These are phyloP conservation scores for Plasmopara halstedii DNA, from an alignment of 352 stramenopile species.

Conservation along the genomic window DNA sequence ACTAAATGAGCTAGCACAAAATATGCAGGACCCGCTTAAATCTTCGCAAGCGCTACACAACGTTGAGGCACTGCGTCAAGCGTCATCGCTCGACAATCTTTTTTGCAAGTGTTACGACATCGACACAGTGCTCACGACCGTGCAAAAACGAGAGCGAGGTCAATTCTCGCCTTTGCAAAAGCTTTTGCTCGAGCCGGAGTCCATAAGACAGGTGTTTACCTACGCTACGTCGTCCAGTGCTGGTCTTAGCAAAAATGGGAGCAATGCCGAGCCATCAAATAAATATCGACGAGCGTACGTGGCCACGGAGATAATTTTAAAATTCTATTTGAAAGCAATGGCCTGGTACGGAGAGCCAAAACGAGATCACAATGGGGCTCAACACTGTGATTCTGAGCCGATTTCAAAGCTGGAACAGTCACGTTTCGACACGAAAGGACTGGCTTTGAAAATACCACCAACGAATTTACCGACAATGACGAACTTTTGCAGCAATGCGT, in stretches of 20 bases:
- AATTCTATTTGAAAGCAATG: conserved; percentile 69
- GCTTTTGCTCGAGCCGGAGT: conserved; percentile 52
- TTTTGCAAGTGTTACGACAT: conserved; percentile 75
- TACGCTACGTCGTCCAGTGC: conserved; percentile 39
- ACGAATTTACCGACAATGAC: conserved; percentile 16
- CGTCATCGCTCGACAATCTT: conserved; percentile 53
- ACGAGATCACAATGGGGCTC: conserved; percentile 1
- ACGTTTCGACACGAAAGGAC: conserved; percentile 1
- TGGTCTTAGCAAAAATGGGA: background rate
- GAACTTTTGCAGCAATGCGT: conserved; percentile 27
- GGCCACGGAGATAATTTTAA: conserved; percentile 64
- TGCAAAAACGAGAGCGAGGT: conserved; percentile 49
- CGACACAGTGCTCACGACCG: conserved; percentile 51
- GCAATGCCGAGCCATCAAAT: conserved; percentile 12
- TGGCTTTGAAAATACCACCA: conserved; percentile 3
- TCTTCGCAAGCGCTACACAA: conserved; percentile 69
- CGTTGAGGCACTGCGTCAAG: conserved; percentile 53
- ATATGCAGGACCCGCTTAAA: conserved; percentile 45
- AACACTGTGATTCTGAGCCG: background rate
- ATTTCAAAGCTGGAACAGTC: background rate
- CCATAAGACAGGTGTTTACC: conserved; percentile 51
- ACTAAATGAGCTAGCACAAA: conserved; percentile 23
- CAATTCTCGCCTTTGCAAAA: conserved; percentile 59
- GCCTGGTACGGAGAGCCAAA: conserved; percentile 60
- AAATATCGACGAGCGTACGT: conserved; percentile 49